A percentile compares a stretch with the other conserved stretches of the same genome.
Evolutionary conservation across 2,329 filamentous ascomycete species (phyloP).

Genomic region (Alternaria burnsii): DNA sequence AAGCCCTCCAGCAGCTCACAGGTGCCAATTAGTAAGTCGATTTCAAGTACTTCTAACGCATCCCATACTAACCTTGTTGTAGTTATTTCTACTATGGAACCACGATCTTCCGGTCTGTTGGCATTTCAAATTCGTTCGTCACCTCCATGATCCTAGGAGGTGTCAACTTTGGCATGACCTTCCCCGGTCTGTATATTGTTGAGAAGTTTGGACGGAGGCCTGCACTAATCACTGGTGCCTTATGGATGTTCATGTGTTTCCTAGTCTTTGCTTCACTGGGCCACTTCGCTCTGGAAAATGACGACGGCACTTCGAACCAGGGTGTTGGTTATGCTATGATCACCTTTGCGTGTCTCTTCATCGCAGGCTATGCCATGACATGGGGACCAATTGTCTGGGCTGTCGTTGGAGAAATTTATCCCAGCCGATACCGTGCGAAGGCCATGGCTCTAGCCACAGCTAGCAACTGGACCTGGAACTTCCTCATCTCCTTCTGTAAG

Average conservation of each 20-base stretch:
- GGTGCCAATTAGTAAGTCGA: slow-evolving; percentile 71
- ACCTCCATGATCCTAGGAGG: slow-evolving; percentile 59
- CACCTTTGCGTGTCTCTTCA: slow-evolving; percentile 73
- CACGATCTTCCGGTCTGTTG: slow-evolving; percentile 55
- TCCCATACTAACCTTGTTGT: neutral
- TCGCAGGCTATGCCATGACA: slow-evolving; percentile 71
- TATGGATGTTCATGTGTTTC: slow-evolving; percentile 67
- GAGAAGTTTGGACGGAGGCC: slow-evolving; percentile 58
- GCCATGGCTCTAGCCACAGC: slow-evolving; percentile 57
- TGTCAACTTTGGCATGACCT: slow-evolving; percentile 59
- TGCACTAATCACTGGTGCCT: slow-evolving; percentile 55
- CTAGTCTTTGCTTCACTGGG: slow-evolving; percentile 60
- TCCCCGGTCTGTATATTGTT: slow-evolving; percentile 58
- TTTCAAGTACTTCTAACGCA: neutral
- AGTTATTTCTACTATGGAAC: slow-evolving; percentile 66
- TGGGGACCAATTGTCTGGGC: slow-evolving; percentile 79
- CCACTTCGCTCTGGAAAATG: slow-evolving; percentile 53
- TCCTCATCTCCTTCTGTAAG: slow-evolving; percentile 64
- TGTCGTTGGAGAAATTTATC: slow-evolving; percentile 71
- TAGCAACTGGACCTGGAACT: slow-evolving; percentile 56
- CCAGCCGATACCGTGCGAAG: slow-evolving; percentile 60
- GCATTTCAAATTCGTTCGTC: slow-evolving; percentile 55
- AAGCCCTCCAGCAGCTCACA: slow-evolving; percentile 73
- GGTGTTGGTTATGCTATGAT: slow-evolving; percentile 68
- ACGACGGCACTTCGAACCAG: slow-evolving; percentile 46